phyloP scores from a whole-genome alignment of 2,329 filamentous ascomycete species.

The Neofusicoccum laricinum region DNA sequence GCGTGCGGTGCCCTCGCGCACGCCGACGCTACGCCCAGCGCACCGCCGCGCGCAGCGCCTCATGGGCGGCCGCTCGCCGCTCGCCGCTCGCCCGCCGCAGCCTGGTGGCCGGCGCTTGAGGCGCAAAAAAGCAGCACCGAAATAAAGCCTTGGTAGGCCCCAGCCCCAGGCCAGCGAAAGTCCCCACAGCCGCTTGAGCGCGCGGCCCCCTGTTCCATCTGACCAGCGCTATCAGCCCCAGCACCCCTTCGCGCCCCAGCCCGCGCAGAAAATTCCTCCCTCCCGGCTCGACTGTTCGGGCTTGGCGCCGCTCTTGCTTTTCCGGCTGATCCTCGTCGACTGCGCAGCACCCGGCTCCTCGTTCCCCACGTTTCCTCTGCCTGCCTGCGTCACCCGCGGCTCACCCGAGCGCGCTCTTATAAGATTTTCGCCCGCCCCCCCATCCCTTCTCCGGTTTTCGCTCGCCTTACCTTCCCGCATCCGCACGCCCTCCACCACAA shows the following conservation, averaged over 20 bases:
- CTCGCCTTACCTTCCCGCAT: conserved; percentile 22
- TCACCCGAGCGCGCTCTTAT: conserved; percentile 24
- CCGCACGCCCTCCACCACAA: neutral
- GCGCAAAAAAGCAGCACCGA: conserved; percentile 8
- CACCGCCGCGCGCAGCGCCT: no score
- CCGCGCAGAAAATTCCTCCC: conserved; percentile 16
- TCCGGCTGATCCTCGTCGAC: conserved; percentile 18
- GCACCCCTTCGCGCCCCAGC: conserved; percentile 3
- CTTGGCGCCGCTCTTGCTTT: conserved; percentile 16
- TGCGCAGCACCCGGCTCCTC: conserved; percentile 14
- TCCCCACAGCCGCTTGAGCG: conserved; percentile 7
- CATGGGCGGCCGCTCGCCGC: neutral
- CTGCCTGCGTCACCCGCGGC: conserved; percentile 23
- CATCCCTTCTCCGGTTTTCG: conserved; percentile 33
- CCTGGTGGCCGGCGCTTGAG: conserved; percentile 7
- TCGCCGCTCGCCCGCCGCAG: neutral
- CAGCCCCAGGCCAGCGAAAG: conserved; percentile 12
- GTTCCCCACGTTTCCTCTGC: conserved; percentile 23
- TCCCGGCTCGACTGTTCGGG: conserved; percentile 14
- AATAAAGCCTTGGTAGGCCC: conserved; percentile 14
- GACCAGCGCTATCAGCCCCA: conserved; percentile 9
- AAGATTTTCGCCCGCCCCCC: conserved; percentile 33
- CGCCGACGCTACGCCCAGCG: neutral
- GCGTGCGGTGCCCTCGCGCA: neutral
- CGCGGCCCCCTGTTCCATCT: conserved; percentile 1